Conservation (phyloP, 73 alveolate genomes). For the Tetrahymena thermophila region DNA sequence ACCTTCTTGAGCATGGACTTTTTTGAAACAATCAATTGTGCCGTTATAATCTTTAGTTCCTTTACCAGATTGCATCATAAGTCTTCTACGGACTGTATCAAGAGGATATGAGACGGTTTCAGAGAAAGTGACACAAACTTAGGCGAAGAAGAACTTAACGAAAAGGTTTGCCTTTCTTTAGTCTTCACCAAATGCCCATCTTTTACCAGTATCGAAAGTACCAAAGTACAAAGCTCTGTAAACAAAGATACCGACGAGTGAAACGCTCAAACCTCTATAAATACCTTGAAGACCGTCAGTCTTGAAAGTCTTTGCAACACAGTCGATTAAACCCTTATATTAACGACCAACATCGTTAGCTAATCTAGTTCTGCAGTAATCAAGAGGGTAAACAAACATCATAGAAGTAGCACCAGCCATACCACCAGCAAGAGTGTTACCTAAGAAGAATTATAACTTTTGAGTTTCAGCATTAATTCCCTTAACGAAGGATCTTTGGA, state of each 20-base stretch:
- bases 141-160: constrained; percentile 71
- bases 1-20: constrained; percentile 41
- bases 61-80: constrained; percentile 80
- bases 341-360: constrained; percentile 56
- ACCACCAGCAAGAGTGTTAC: constrained; percentile 60
- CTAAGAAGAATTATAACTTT: constrained; percentile 10
- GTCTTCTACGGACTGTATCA: constrained; percentile 90
- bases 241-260: constrained; percentile 71
- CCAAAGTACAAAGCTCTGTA: constrained; percentile 94
- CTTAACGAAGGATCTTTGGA: constrained; percentile 15
- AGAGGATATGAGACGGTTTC: constrained; percentile 85
- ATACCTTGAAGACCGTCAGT: constrained; percentile 83
- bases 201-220: constrained; percentile 75
- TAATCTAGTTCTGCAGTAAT: constrained; percentile 60
- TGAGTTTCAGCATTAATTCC: not conserved
- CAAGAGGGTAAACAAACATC: constrained; percentile 61
- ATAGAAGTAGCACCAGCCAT: constrained; percentile 64
- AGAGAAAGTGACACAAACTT: constrained; percentile 63
- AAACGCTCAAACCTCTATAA: constrained; percentile 88
- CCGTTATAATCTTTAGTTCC: constrained; percentile 24
- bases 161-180: constrained; percentile 25
- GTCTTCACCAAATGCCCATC: not conserved
- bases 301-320: constrained; percentile 49
- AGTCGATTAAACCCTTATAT: constrained; percentile 53
- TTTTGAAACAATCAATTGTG: constrained; percentile 41